Percentiles rank a stretch among this genome's conserved stretches.
Conservation (phyloP, 768 basidiomycete species). For the Mycena venus region DNA sequence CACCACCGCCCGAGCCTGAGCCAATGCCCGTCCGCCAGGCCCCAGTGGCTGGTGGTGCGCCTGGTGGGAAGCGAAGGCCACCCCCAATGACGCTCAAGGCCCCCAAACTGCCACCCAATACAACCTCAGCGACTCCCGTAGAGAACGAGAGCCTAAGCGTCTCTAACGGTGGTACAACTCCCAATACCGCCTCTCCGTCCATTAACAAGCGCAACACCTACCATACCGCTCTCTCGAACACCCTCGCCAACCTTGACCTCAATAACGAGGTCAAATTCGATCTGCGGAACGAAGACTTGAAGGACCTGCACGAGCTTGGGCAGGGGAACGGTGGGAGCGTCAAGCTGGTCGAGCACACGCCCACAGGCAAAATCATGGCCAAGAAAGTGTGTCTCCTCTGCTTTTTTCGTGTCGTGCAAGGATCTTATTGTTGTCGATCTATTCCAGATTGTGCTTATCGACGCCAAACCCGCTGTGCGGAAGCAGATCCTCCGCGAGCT, state of each 20-base stretch:
- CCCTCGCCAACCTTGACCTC: conserved; percentile 88
- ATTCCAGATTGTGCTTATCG: conserved; percentile 90
- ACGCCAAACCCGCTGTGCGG: conserved; percentile 94
- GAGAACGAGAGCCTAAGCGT: conserved; percentile 66
- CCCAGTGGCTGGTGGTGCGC: conserved; percentile 58
- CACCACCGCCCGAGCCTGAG: conserved; percentile 49
- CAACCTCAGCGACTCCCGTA: conserved; percentile 53
- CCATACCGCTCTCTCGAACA: conserved; percentile 84
- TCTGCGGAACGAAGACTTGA: conserved; percentile 89
- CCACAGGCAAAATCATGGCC: conserved; percentile 95
- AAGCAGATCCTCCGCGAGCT: conserved; percentile 98
- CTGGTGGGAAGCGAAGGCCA: conserved; percentile 76
- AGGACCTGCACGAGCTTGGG: conserved; percentile 91
- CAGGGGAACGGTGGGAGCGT: conserved; percentile 98
- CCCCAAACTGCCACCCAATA: conserved; percentile 68
- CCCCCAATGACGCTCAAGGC: conserved; percentile 88
- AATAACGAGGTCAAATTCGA: conserved; percentile 89
- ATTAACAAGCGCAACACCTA: conserved; percentile 77
- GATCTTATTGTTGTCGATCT: conserved; percentile 20
- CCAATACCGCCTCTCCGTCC: conserved; percentile 61
- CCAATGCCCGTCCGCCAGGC: conserved; percentile 64
- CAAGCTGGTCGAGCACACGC: conserved; percentile 93
- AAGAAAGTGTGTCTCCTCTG: conserved; percentile 81
- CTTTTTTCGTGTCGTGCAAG: conserved; percentile 1
- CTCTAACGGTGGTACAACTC: conserved; percentile 64